A percentile compares a stretch with the other conserved stretches of the same genome.
Evolutionary conservation across 345 rosid genomes (phyloP).

Genomic region (Rhizophora mangle): DNA sequence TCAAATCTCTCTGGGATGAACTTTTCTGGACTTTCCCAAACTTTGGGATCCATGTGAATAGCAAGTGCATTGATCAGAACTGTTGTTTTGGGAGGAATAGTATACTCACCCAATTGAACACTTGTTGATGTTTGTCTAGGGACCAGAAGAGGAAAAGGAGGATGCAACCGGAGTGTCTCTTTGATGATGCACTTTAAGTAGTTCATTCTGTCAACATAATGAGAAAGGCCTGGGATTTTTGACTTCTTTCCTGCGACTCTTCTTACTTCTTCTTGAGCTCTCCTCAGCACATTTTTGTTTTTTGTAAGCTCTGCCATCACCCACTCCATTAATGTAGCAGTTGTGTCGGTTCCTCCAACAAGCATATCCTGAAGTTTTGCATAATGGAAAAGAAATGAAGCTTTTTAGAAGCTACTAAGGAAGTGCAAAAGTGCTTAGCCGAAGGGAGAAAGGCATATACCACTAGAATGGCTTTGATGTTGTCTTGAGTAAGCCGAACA

Average conservation of each 20-base stretch:
- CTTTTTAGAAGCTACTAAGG: background rate
- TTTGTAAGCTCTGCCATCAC: constrained; percentile 23
- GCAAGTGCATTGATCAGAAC: constrained; percentile 19
- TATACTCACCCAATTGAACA: constrained; percentile 8
- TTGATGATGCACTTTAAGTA: constrained; percentile 24
- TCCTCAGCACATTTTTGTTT: constrained; percentile 9
- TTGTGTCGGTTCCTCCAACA: constrained; percentile 29
- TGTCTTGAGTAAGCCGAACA: constrained; percentile 9
- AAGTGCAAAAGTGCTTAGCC: background rate
- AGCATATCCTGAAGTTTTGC: constrained; percentile 27
- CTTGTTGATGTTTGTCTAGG: constrained; percentile 19
- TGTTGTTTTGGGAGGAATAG: constrained; percentile 21
- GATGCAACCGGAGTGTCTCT: constrained; percentile 25
- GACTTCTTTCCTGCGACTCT: constrained; percentile 8
- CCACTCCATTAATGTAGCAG: constrained; percentile 26
- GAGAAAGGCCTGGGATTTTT: background rate
- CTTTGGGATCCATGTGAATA: constrained; percentile 17
- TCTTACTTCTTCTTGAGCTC: constrained; percentile 27
- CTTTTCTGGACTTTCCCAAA: constrained; percentile 16
- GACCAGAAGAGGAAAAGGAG: constrained; percentile 25
- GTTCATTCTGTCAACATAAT: constrained; percentile 3
- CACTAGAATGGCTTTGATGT: constrained; percentile 18
- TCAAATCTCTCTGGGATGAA: constrained; percentile 28
- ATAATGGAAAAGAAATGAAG: background rate
- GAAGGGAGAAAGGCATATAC: background rate